A percentile compares a stretch with the other conserved stretches of the same genome.
Evolutionary conservation across 164 flowering plant genomes (phyloP).

Genomic region (grape (Vitis vinifera)): ASM3070453v1 NC_081822.1:883001-883500

Average conservation of each 20-base stretch:
- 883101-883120: constrained; percentile 59
- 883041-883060: neutral
- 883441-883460: constrained; percentile 14
- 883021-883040: neutral
- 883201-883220: constrained; percentile 88
- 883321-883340: constrained; percentile 71
- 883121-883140: constrained; percentile 89
- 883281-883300: constrained; percentile 44
- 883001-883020: neutral
- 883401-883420: neutral
- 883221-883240: constrained; percentile 97
- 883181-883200: constrained; percentile 90
- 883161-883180: constrained; percentile 64
- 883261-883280: constrained; percentile 60
- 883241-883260: constrained; percentile 92
- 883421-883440: neutral
- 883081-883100: constrained; percentile 95
- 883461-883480: constrained; percentile 79
- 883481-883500: constrained; percentile 66
- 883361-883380: neutral
- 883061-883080: constrained; percentile 11
- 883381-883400: neutral
- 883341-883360: constrained; percentile 5
- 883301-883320: constrained; percentile 67
- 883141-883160: constrained; percentile 63